Base-by-base conservation (phyloP, 306 rosid genomes). In the Trichosanthes cucumerina region DNA sequence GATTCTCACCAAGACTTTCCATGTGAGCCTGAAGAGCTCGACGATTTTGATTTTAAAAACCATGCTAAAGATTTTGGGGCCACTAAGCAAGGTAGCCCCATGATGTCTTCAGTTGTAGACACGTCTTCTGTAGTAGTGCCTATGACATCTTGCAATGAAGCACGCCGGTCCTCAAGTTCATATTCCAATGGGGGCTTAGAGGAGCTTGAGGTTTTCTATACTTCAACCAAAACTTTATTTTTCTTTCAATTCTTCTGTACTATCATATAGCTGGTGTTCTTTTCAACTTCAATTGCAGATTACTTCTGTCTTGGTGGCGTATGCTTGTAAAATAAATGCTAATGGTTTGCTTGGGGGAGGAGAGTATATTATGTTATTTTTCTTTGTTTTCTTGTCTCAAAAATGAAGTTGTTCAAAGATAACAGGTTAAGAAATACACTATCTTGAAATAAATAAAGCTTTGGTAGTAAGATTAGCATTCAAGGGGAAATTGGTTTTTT, bases 151-250 rank as follows among this genome's bases (percentile, higher is more conserved):
- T 75, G 79, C 53, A 71, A 57, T 59, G 91, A 80, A 82, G 59
- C 88, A 46, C 78, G 76, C 21, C 83, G 64, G 80, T 76, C 84
- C 15, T 24, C 83, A 63, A 49, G 62, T 82, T 80, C 84, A 75
- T 80, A 54, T 78, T 69, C 77, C 78, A 84, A 68, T 62, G 88
- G 86, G 39, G 86, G 78, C 87, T 73, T 88, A 88, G 99, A 92
- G 79, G 97, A 95, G 89, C 99, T 95, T 70, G 99, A 95, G 99
- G 99, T 88, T 81, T 43, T 44, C 26, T 72, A 10, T 78, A 24
- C 46, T 31, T 31, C 23, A 62, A 60, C 59, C 69, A 9, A 56
- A 58, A 24, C 62, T 47, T 38, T 28, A 28, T 47, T 39, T 72
- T 28, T 58, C 2, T 9, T 46, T 6, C 33, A 36, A 7, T 52